Conservation (phyloP, 1,284 basidiomycete genomes). For the Rhodotorula sp. region DNA sequence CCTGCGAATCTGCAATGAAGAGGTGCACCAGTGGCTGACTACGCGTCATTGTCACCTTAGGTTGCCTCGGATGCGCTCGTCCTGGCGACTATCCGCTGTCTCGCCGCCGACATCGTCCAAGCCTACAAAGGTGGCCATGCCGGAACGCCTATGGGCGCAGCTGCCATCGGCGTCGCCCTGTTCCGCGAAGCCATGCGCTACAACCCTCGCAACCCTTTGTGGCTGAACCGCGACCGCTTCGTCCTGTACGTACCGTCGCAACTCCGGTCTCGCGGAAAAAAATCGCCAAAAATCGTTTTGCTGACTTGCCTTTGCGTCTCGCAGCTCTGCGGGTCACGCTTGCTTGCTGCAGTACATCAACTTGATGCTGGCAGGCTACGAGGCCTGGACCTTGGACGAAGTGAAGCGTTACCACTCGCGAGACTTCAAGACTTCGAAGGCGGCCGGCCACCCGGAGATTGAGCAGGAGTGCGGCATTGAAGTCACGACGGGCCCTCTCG, state of each 20-base stretch:
- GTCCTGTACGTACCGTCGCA: constrained; percentile 56
- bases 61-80: constrained; percentile 60
- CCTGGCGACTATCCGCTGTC: constrained; percentile 58
- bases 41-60: constrained; percentile 63
- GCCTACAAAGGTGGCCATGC: constrained; percentile 80
- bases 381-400: constrained; percentile 71
- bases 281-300: too few species aligned
- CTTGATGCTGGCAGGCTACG: constrained; percentile 79
- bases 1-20: not conserved
- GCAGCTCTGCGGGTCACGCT: constrained; percentile 64
- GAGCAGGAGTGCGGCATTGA: constrained; percentile 89
- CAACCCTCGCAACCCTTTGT: constrained; percentile 83
- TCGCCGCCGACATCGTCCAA: not conserved
- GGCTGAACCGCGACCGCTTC: constrained; percentile 88
- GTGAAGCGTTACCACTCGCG: constrained; percentile 58
- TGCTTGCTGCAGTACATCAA: constrained; percentile 67
- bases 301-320: not conserved
- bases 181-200: constrained; percentile 54
- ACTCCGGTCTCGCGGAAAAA: too few species aligned
- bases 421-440: constrained; percentile 71
- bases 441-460: constrained; percentile 62
- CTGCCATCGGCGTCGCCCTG: constrained; percentile 77
- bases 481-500: constrained; percentile 93
- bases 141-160: constrained; percentile 76
- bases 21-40: not conserved